These are phyloP conservation scores for Wallacemonas sp. DNA, from an alignment of 208 protist genomes.

Conservation along the genomic window DNA sequence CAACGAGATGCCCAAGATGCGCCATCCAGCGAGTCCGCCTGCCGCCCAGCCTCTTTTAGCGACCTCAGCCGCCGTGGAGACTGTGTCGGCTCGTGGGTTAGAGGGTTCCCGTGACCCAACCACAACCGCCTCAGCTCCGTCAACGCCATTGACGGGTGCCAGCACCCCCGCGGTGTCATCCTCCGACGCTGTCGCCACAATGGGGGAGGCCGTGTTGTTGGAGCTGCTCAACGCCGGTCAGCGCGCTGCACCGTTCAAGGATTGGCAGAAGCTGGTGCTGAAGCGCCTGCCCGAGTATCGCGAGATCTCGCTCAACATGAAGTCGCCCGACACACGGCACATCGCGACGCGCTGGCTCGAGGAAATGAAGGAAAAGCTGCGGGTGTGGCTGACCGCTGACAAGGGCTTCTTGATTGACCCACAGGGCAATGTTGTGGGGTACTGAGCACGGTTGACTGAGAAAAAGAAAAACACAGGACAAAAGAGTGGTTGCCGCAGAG, in stretches of 20 bases:
- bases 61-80: too few relatives aligned
- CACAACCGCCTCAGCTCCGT: neutral
- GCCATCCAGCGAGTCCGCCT: too few relatives aligned
- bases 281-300: constrained; percentile 64
- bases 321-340: constrained; percentile 29
- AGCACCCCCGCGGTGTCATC: neutral
- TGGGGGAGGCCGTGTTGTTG: constrained; percentile 18
- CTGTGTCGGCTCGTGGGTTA: too few relatives aligned
- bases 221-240: constrained; percentile 15
- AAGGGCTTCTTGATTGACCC: constrained; percentile 57
- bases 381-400: constrained; percentile 35
- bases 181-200: constrained; percentile 10
- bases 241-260: constrained; percentile 34
- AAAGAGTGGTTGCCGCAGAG: too few relatives aligned
- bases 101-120: too few relatives aligned
- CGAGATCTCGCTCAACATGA: constrained; percentile 51
- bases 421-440: constrained; percentile 37
- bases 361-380: constrained; percentile 36
- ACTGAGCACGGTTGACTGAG: too few relatives aligned
- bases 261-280: constrained; percentile 64
- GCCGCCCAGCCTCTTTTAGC: too few relatives aligned
- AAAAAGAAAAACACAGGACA: too few relatives aligned
- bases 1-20: too few relatives aligned
- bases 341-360: constrained; percentile 78
- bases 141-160: neutral